A percentile compares a stretch with the other conserved stretches of the same genome.
phyloP scores from a whole-genome alignment of 768 basidiomycete genomes.

The Termitomyces sp. region DNA sequence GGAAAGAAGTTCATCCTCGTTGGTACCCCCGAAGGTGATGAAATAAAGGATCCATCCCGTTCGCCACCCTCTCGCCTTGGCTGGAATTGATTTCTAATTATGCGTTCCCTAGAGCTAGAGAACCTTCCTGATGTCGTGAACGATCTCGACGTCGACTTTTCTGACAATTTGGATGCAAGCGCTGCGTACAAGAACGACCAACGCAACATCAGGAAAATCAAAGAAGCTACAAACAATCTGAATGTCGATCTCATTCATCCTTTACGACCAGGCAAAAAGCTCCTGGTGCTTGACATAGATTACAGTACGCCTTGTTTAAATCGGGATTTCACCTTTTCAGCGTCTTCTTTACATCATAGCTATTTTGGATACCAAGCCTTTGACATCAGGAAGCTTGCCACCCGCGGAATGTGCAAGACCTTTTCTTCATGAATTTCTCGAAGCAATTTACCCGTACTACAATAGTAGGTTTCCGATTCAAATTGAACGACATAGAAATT shows the following conservation, averaged over 20 bases:
- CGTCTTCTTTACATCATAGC: constrained; percentile 33
- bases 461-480: constrained; percentile 43
- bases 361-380: constrained; percentile 79
- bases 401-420: constrained; percentile 81
- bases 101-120: constrained; percentile 45
- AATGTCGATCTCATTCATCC: constrained; percentile 70
- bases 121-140: constrained; percentile 67
- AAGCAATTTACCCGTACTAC: constrained; percentile 74
- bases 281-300: constrained; percentile 85
- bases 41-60: constrained; percentile 78
- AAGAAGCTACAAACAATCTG: constrained; percentile 61
- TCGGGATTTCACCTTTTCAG: not conserved
- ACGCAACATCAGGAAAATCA: constrained; percentile 77
- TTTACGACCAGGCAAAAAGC: constrained; percentile 67
- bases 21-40: constrained; percentile 81
- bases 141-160: constrained; percentile 79
- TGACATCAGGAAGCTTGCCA: constrained; percentile 77
- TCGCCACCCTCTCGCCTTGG: constrained; percentile 11
- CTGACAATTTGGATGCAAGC: constrained; percentile 50
- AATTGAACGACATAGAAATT: not conserved
- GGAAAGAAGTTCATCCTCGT: constrained; percentile 81
- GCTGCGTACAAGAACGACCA: constrained; percentile 67
- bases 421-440: constrained; percentile 77
- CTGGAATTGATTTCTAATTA: not conserved
- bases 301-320: constrained; percentile 50